Evolutionary conservation across 169 alveolate genomes (phyloP).

Genomic region (Cryptosporidium tyzzeri): DNA sequence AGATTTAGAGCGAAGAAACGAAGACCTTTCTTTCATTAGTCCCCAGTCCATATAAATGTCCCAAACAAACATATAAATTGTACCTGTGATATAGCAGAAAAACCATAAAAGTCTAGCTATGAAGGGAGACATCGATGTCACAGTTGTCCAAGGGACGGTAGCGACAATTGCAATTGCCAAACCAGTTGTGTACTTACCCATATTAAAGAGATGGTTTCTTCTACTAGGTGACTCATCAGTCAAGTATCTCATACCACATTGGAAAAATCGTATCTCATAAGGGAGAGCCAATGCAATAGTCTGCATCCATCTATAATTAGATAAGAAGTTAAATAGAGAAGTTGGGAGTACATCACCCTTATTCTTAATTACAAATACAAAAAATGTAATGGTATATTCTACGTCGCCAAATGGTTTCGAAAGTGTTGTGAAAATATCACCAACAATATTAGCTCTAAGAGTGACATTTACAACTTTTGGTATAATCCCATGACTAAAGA

Average conservation of each 20-base stretch:
- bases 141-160: slow-evolving; percentile 71
- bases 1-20: slow-evolving; percentile 72
- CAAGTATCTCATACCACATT: slow-evolving; percentile 84
- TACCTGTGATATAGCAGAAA: slow-evolving; percentile 84
- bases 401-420: slow-evolving; percentile 86
- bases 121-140: slow-evolving; percentile 72
- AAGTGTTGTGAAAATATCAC: slow-evolving; percentile 85
- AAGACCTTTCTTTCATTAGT: slow-evolving; percentile 66
- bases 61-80: slow-evolving; percentile 88
- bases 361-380: slow-evolving; percentile 74
- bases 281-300: slow-evolving; percentile 86
- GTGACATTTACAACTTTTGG: slow-evolving; percentile 82
- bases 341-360: slow-evolving; percentile 50
- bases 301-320: slow-evolving; percentile 79
- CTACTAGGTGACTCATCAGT: slow-evolving; percentile 65
- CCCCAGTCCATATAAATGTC: slow-evolving; percentile 91
- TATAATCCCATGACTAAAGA: slow-evolving; percentile 74
- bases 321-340: slow-evolving; percentile 29
- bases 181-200: slow-evolving; percentile 41
- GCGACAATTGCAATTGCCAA: slow-evolving; percentile 59
- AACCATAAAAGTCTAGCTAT: slow-evolving; percentile 80
- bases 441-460: slow-evolving; percentile 84
- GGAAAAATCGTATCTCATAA: slow-evolving; percentile 85
- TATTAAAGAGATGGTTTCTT: slow-evolving; percentile 33
- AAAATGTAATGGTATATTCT: slow-evolving; percentile 81